Conservation (phyloP, 306 rosid genomes). For the Pyrus betulifolia region DNA sequence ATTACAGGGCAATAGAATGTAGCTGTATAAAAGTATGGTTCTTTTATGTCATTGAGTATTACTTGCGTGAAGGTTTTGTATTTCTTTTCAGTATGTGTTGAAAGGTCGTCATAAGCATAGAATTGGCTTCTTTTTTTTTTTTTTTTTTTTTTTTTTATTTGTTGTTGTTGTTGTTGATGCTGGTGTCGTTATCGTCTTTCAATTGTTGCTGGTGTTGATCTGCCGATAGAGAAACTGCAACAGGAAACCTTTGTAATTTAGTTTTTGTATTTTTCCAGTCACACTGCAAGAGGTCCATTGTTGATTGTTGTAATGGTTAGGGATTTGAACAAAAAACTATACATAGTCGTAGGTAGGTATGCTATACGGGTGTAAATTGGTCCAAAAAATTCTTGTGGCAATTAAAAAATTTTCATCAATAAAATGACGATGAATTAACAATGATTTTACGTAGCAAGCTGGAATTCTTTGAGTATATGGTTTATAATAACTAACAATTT, state of each 20-base stretch:
- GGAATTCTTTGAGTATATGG: not conserved
- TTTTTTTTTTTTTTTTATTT: no score
- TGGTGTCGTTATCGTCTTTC: not conserved
- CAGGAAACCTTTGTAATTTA: not conserved
- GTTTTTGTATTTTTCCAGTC: not conserved
- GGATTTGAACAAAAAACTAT: not conserved
- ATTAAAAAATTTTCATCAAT: not conserved
- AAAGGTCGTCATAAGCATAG: not conserved
- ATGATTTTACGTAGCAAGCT: not conserved
- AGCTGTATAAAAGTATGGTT: not conserved
- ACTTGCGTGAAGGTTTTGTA: not conserved
- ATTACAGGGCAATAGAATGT: not conserved
- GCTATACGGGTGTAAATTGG: conserved; percentile 8
- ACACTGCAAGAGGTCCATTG: not conserved
- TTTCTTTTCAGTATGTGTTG: not conserved
- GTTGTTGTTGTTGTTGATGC: not conserved
- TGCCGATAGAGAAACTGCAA: not conserved
- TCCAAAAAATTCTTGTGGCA: not conserved
- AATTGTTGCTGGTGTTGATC: not conserved
- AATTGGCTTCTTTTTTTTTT: not conserved
- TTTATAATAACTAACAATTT: no score
- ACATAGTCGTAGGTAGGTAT: not conserved
- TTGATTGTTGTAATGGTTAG: not conserved
- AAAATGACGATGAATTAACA: not conserved
- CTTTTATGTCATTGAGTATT: not conserved